These are phyloP conservation scores for Cercospora brassicicola DNA, from an alignment of 2,329 filamentous ascomycete genomes.

Conservation along the genomic window DNA sequence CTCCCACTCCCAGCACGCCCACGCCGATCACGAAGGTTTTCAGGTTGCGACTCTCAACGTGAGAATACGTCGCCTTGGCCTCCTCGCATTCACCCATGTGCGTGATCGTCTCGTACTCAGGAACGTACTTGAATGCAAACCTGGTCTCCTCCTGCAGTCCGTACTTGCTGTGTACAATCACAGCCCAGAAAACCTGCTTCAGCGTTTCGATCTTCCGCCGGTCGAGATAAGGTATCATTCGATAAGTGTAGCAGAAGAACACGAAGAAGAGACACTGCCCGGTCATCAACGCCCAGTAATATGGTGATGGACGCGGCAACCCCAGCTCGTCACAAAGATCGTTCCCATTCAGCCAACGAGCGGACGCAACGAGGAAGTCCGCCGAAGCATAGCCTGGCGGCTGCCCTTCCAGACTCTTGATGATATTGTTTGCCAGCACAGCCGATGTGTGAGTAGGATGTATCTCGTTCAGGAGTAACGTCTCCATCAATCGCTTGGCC, in stretches of 20 bases:
- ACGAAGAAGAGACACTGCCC: slow-evolving; percentile 69
- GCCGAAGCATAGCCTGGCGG: slow-evolving; percentile 66
- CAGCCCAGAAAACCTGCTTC: slow-evolving; percentile 56
- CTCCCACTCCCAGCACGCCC: slow-evolving; percentile 26
- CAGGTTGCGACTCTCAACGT: slow-evolving; percentile 52
- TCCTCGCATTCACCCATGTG: slow-evolving; percentile 48
- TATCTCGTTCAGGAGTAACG: slow-evolving; percentile 65
- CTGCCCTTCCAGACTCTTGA: slow-evolving; percentile 64
- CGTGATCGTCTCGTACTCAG: slow-evolving; percentile 54
- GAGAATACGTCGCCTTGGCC: slow-evolving; percentile 41
- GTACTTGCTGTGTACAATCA: slow-evolving; percentile 64
- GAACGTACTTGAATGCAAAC: slow-evolving; percentile 55
- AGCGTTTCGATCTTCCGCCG: slow-evolving; percentile 54
- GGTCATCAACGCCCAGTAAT: slow-evolving; percentile 61
- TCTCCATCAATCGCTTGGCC: slow-evolving; percentile 66
- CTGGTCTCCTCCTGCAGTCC: slow-evolving; percentile 62
- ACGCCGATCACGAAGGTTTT: slow-evolving; percentile 47
- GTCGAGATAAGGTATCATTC: slow-evolving; percentile 52
- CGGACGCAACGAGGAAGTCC: slow-evolving; percentile 67
- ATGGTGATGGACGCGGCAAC: slow-evolving; percentile 57
- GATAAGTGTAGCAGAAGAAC: slow-evolving; percentile 54
- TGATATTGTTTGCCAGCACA: slow-evolving; percentile 72
- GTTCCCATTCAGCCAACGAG: slow-evolving; percentile 69
- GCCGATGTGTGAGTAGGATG: slow-evolving; percentile 62
- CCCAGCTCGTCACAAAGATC: slow-evolving; percentile 61